phyloP scores from a whole-genome alignment of 2,329 filamentous ascomycete species.

The Pseudogymnoascus sp. region DNA sequence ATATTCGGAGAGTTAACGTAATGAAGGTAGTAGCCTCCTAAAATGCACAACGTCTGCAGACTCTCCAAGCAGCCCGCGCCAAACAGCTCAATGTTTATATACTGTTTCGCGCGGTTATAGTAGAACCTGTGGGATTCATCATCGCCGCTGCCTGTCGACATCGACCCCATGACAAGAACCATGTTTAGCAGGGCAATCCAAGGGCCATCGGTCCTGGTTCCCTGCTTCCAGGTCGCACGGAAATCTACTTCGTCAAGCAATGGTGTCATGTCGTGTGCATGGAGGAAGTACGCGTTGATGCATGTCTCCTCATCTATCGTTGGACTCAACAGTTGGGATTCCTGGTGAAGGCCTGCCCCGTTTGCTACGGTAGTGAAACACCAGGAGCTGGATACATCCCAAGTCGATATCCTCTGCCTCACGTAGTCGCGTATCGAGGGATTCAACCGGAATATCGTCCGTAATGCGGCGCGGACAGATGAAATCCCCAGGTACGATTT shows the following conservation, averaged over 20 bases:
- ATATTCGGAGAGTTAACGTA: slow-evolving; percentile 22
- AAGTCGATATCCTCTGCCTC: not conserved
- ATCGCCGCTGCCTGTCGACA: slow-evolving; percentile 6
- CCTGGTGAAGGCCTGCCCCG: not conserved
- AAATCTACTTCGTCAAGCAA: slow-evolving; percentile 11
- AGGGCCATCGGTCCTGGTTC: slow-evolving; percentile 2
- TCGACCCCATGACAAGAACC: slow-evolving; percentile 10
- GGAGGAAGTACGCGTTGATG: slow-evolving; percentile 11
- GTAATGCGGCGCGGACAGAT: not conserved
- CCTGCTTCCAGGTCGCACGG: not conserved
- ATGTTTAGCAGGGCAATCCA: slow-evolving; percentile 13
- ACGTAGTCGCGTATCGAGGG: not conserved
- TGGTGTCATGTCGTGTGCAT: slow-evolving; percentile 10
- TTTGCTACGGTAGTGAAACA: not conserved
- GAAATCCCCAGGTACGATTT: slow-evolving; percentile 2
- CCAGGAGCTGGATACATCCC: not conserved
- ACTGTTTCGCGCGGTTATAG: not conserved
- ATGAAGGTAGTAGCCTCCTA: slow-evolving; percentile 20
- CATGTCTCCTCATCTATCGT: not conserved
- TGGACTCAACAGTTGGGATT: not conserved
- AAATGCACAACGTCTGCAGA: slow-evolving; percentile 18
- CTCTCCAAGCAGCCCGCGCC: slow-evolving; percentile 15
- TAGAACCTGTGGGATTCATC: slow-evolving; percentile 11
- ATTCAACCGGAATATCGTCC: not conserved
- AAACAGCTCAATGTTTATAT: slow-evolving; percentile 3